A percentile compares a stretch with the other conserved stretches of the same genome.
phyloP scores from a whole-genome alignment of 768 basidiomycete genomes.

The Phylloporus sp. region DNA sequence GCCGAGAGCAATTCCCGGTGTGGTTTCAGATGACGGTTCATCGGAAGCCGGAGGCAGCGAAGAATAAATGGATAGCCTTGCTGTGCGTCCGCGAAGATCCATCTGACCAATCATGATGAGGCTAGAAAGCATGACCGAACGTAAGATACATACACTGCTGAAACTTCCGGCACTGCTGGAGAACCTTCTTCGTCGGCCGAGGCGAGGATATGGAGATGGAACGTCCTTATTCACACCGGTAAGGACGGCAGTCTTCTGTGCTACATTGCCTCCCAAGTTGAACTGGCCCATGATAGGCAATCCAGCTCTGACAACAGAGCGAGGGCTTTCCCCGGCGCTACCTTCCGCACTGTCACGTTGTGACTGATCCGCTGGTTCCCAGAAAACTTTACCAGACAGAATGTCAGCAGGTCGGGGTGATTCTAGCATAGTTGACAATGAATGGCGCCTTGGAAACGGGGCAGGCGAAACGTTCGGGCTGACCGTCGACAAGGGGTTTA shows the following conservation, averaged over 20 bases:
- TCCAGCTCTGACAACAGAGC: slow-evolving; percentile 14
- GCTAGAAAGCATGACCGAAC: slow-evolving; percentile 3
- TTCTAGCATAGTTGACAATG: slow-evolving; percentile 27
- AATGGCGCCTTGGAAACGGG: slow-evolving; percentile 31
- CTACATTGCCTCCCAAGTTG: slow-evolving; percentile 9
- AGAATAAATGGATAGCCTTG: slow-evolving; percentile 32
- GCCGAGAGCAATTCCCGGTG: slow-evolving; percentile 37
- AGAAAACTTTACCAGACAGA: slow-evolving; percentile 54
- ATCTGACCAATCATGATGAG: slow-evolving; percentile 17
- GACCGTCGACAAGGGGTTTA: slow-evolving; percentile 74
- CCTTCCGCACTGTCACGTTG: slow-evolving; percentile 33
- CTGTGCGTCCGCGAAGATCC: slow-evolving; percentile 30
- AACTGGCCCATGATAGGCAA: slow-evolving; percentile 40
- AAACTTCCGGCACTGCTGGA: slow-evolving; percentile 31
- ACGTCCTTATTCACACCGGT: slow-evolving; percentile 29
- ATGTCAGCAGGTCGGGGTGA: slow-evolving; percentile 65
- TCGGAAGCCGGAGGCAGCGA: slow-evolving; percentile 33
- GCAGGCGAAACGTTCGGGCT: slow-evolving; percentile 49
- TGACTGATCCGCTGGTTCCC: slow-evolving; percentile 41
- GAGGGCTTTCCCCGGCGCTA: slow-evolving; percentile 29
- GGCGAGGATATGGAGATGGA: slow-evolving; percentile 31
- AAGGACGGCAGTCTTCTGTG: slow-evolving; percentile 23
- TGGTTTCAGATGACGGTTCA: slow-evolving; percentile 30
- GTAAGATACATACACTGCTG: slow-evolving; percentile 32
- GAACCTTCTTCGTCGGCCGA: slow-evolving; percentile 22